A percentile compares a stretch with the other conserved stretches of the same genome.
Evolutionary conservation across 768 basidiomycete species (phyloP).

Genomic region (Mycena epipterygia): DNA sequence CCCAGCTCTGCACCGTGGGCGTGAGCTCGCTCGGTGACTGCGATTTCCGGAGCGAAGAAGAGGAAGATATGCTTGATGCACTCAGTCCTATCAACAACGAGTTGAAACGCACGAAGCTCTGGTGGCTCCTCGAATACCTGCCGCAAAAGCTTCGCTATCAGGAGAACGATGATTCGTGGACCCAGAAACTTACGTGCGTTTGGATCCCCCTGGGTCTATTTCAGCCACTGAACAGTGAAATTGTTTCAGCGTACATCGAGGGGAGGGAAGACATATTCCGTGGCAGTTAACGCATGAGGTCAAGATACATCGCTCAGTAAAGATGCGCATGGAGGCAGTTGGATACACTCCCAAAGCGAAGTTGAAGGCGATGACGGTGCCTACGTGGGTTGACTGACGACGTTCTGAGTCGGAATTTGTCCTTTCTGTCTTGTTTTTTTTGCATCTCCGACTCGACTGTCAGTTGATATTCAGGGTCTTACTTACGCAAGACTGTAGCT

Average conservation of each 20-base stretch:
- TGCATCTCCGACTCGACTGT: too few relatives aligned
- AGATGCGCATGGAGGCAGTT: not conserved
- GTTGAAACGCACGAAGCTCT: constrained; percentile 58
- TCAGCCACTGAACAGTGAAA: not conserved
- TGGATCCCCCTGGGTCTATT: too few relatives aligned
- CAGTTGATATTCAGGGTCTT: too few relatives aligned
- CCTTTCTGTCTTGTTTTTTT: too few relatives aligned
- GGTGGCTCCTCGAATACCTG: constrained; percentile 78
- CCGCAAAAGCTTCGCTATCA: constrained; percentile 58
- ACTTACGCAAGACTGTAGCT: too few relatives aligned
- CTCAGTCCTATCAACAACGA: constrained; percentile 68
- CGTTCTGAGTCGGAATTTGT: too few relatives aligned
- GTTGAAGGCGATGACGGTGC: not conserved
- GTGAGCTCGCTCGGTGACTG: constrained; percentile 41
- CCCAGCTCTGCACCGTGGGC: constrained; percentile 20
- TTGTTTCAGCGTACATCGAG: not conserved
- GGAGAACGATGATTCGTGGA: constrained; percentile 56
- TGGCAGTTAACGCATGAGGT: not conserved
- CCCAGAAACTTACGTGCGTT: constrained; percentile 54
- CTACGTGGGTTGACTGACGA: not conserved
- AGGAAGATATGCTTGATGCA: constrained; percentile 75
- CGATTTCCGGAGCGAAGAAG: constrained; percentile 63
- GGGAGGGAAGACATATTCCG: constrained; percentile 29
- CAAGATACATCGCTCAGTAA: not conserved
- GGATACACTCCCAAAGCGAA: not conserved